These are phyloP conservation scores for Aspergillus panamensis DNA, from an alignment of 495 filamentous ascomycete genomes.

Conservation along the genomic window DNA sequence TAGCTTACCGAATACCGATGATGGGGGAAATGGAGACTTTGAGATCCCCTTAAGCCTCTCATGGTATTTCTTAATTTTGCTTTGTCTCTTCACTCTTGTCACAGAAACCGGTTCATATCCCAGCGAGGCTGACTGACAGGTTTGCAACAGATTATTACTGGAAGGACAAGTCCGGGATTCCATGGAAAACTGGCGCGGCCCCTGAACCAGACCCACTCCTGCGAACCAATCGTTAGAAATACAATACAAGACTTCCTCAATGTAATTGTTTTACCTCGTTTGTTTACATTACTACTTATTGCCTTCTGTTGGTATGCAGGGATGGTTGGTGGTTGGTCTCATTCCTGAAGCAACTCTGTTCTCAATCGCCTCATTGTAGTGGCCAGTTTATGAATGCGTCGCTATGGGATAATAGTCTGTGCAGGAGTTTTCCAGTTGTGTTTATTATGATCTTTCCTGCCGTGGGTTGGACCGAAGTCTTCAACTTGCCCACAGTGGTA, in stretches of 20 bases:
- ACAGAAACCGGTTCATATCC: background rate
- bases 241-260: background rate
- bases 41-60: background rate
- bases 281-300: conserved; percentile 16
- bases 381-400: conserved; percentile 18
- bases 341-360: conserved; percentile 13
- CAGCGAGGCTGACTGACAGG: background rate
- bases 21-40: no score
- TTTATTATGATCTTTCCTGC: background rate
- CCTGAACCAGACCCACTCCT: conserved; percentile 21
- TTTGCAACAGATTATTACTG: conserved; percentile 15
- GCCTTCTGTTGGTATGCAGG: conserved; percentile 20
- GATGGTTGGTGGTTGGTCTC: conserved; percentile 8
- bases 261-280: conserved; percentile 6
- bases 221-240: conserved; percentile 1
- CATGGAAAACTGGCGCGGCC: conserved; percentile 21
- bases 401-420: conserved; percentile 8
- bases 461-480: no score
- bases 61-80: background rate
- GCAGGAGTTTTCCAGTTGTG: background rate
- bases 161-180: conserved; percentile 9
- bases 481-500: no score
- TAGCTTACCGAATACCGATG: no score
- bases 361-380: conserved; percentile 4
- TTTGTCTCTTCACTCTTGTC: background rate